Percentiles rank a stretch among this genome's conserved stretches.
phyloP scores from a whole-genome alignment of 1,139 yeast species.

The Hansenula sp. region DNA sequence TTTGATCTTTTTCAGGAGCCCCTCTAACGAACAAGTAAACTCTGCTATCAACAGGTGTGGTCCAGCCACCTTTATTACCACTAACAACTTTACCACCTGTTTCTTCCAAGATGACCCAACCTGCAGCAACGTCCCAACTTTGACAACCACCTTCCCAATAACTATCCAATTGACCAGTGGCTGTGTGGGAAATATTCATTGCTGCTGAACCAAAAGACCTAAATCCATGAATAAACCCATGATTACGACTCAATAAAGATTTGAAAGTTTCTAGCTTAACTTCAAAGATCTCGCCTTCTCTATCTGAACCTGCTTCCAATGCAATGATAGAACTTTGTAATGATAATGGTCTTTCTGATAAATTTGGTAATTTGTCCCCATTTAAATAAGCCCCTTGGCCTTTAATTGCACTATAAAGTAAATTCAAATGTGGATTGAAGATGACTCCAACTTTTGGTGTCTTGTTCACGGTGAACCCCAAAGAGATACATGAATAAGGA shows the following conservation, averaged over 20 bases:
- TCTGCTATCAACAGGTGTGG: conserved; percentile 43
- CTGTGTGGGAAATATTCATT: conserved; percentile 50
- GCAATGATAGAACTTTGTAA: conserved; percentile 53
- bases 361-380: conserved; percentile 28
- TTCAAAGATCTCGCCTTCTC: conserved; percentile 45
- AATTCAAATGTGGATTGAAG: conserved; percentile 49
- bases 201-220: conserved; percentile 60
- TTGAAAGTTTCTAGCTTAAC: conserved; percentile 45
- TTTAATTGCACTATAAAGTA: conserved; percentile 45
- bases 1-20: conserved; percentile 37
- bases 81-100: conserved; percentile 55
- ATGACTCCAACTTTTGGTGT: conserved; percentile 56
- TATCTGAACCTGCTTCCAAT: conserved; percentile 56
- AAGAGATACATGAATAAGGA: conserved; percentile 56
- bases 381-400: conserved; percentile 51
- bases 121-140: conserved; percentile 65
- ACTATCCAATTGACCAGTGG: conserved; percentile 51
- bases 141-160: conserved; percentile 68
- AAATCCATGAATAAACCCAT: conserved; percentile 55
- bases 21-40: conserved; percentile 53
- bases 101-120: conserved; percentile 55
- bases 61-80: conserved; percentile 47
- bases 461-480: conserved; percentile 48
- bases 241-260: conserved; percentile 39
- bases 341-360: conserved; percentile 31